Base-by-base conservation (phyloP, 2,329 filamentous ascomycete species). In the Arthrobotrys musiformis region DNA sequence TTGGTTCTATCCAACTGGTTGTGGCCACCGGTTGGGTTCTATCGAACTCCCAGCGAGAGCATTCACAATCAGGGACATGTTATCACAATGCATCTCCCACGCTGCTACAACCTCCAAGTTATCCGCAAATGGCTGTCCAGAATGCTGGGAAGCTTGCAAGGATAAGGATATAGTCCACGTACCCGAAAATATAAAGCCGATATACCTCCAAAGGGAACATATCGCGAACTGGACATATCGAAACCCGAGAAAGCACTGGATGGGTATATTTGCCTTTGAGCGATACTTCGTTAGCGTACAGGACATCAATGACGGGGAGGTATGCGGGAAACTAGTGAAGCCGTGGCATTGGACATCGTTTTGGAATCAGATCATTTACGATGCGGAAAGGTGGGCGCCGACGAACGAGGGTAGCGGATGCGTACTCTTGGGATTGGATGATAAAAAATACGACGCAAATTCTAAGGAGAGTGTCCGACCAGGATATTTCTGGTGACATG, bases 261-360 rank as follows among this genome's bases (percentile, higher is more conserved):
- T 37, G 11, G 66, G 54, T 2, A 33, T 62, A 22, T 61, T 52
- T 33, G 26, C 54, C 3, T 52, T 26, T 5, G 66, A 70, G 42
- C 50, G 54, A 22, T 70, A 70, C 19, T 62, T 70, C 54, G 42
- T 70, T 1, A 70, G 62, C 28, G 40, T 70, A 2, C 66, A 70
- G 8, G 40, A 61, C 33, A 15, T 61, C 11, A 19, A 37, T 24
- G 42, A 62, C 11, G 54, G 17, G 6, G 54, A 58, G 22, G 52
- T 42, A 2, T 44, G 46, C 42, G 66, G 66, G 2, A 70, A 61
- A 40, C 2, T 70, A 17, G 54, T 70, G 2, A 70, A 70, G 15
- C 42, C 54, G 8, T 70, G 66, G 66, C 66, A 60, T 26, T 70
- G 66, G 66, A 40, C 24, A 1, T 70, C 42, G n/a, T 70, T 70